Percentiles rank a stretch among this genome's conserved stretches.
Evolutionary conservation across 371 early-diverging fungal species (phyloP).

Genomic region (Thermomucor indicae-seudaticae): DNA sequence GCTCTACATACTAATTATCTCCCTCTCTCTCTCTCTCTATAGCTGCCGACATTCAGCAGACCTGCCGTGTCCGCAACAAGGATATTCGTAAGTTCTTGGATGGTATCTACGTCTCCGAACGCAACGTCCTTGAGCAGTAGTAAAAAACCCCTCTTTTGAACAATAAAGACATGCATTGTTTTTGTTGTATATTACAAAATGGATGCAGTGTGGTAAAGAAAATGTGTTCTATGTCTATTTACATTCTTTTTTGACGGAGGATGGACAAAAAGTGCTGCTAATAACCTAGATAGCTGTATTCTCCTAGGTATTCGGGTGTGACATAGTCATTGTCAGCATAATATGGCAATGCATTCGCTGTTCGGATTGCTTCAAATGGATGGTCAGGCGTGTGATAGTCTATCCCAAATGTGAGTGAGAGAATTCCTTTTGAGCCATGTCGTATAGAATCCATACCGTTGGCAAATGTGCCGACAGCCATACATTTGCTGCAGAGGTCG

Average conservation of each 20-base stretch:
- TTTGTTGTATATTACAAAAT: no score
- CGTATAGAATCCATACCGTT: slow-evolving; percentile 30
- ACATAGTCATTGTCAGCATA: slow-evolving; percentile 51
- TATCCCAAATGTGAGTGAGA: slow-evolving; percentile 7
- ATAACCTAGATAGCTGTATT: slow-evolving; percentile 47
- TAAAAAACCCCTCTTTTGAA: neutral
- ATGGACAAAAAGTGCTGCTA: slow-evolving; percentile 6
- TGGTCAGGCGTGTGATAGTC: slow-evolving; percentile 48
- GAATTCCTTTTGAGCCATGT: neutral
- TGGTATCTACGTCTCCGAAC: slow-evolving; percentile 97
- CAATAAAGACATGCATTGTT: no score
- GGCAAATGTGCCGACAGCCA: slow-evolving; percentile 38
- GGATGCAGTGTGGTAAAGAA: no score
- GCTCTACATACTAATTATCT: no score
- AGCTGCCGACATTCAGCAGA: slow-evolving; percentile 78
- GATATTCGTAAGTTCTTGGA: slow-evolving; percentile 99
- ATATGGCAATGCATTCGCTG: slow-evolving; percentile 38
- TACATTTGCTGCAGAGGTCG: slow-evolving; percentile 48
- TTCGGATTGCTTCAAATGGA: slow-evolving; percentile 42
- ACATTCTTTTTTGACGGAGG: no score
- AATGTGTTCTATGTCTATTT: no score
- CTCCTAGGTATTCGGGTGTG: slow-evolving; percentile 37
- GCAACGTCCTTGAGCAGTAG: slow-evolving; percentile 32
- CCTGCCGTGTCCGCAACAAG: slow-evolving; percentile 75
- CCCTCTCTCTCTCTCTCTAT: slow-evolving; percentile 1